phyloP scores from a whole-genome alignment of 2,329 filamentous ascomycete genomes.

The Claviceps sp. region DNA sequence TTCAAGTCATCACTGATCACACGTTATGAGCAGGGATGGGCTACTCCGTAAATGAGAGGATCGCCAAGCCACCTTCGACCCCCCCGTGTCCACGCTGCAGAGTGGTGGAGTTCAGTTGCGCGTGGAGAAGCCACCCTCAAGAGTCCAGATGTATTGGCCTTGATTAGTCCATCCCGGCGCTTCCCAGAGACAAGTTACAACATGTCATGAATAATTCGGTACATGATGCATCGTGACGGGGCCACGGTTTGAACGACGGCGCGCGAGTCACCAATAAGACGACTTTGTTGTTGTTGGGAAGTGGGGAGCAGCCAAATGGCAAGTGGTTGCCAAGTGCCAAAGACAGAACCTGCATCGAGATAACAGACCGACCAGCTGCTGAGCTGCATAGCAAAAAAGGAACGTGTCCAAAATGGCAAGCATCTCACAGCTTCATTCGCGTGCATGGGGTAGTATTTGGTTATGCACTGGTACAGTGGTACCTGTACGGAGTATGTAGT shows the following conservation, averaged over 20 bases:
- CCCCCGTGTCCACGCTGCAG: not conserved
- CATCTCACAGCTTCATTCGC: not conserved
- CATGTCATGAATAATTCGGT: not conserved
- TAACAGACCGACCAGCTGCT: not conserved
- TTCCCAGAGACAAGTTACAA: not conserved
- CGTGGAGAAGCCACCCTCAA: not conserved
- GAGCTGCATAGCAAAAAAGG: not conserved
- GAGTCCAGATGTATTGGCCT: not conserved
- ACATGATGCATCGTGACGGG: not conserved
- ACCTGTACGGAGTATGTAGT: not conserved
- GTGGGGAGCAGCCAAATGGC: not conserved
- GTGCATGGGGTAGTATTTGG: not conserved
- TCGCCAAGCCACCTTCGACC: not conserved
- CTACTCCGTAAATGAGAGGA: not conserved
- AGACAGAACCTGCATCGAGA: not conserved
- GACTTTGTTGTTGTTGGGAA: not conserved
- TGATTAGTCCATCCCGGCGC: not conserved
- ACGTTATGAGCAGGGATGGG: not conserved
- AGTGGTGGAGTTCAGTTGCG: not conserved
- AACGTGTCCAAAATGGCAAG: not conserved
- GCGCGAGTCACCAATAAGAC: not conserved
- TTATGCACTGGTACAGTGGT: not conserved
- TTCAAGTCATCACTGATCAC: not conserved
- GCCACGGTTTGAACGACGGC: not conserved
- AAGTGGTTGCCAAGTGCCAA: not conserved